Percentiles rank a stretch among this genome's conserved stretches.
Evolutionary conservation across 106 monocot species (phyloP).

Genomic region (Dendrobium officinale): DNA sequence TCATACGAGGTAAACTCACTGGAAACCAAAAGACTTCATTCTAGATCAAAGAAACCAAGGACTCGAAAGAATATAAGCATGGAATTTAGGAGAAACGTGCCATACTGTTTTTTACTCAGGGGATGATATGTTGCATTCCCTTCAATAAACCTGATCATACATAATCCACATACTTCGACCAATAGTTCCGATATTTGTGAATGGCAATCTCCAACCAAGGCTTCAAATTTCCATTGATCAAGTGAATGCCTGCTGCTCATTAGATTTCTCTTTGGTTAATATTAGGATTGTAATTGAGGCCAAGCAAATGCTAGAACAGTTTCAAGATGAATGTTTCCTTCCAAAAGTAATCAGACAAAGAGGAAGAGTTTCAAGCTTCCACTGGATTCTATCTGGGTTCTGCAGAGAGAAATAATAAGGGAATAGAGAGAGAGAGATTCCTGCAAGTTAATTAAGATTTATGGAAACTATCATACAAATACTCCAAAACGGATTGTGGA

Average conservation of each 20-base stretch:
- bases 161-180: constrained; percentile 39
- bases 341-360: constrained; percentile 47
- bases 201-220: constrained; percentile 56
- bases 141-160: constrained; percentile 37
- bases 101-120: constrained; percentile 4
- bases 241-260: constrained; percentile 41
- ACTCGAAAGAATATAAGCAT: background rate
- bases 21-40: too few relatives aligned
- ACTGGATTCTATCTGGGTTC: constrained; percentile 41
- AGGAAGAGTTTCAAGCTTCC: constrained; percentile 49
- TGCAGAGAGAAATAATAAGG: constrained; percentile 3
- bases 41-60: background rate
- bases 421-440: constrained; percentile 12
- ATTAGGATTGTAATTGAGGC: constrained; percentile 50
- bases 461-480: background rate
- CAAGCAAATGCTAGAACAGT: constrained; percentile 43
- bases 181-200: constrained; percentile 32
- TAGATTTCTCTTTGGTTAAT: constrained; percentile 34
- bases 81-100: too few relatives aligned
- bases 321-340: constrained; percentile 27
- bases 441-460: constrained; percentile 21
- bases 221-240: constrained; percentile 45
- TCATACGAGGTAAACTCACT: background rate
- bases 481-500: background rate
- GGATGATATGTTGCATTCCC: constrained; percentile 46